Evolutionary conservation across 495 filamentous ascomycete species (phyloP), one percentile per base, ranked within the genome.

Genomic region (Neurospora sp.): DNA sequence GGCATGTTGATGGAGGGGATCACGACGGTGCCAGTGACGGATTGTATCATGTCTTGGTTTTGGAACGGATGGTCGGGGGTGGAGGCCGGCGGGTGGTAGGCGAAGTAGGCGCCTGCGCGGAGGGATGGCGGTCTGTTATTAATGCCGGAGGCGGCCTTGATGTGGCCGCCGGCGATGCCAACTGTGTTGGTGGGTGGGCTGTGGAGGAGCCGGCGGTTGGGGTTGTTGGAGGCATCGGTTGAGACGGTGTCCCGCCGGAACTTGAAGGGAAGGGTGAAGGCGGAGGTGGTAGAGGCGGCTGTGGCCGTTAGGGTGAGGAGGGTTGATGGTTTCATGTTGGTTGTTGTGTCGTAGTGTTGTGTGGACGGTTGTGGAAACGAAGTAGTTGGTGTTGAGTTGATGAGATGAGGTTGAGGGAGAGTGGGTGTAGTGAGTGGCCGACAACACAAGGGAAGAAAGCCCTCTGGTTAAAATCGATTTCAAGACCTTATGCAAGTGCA

Each of bases 1-100:
- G 78, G 78, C 38, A 74, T 61, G 9, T 27, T 7, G 46, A 75
- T 74, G 39, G 12, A 5, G 27, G 78, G 78, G 31, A 80, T 38
- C 61, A 41, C 44, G 70, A 79, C 73, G 72, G 72, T 48, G 14
- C 71, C 72, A 0, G 73, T 41, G 31, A 74, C 48, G 39, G 71
- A 70, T 16, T 65, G 2, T 65, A 69, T 70, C 39, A 76, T 77
- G 20, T 48, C 35, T 40, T 69, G 27, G 20, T 69, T 40, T 14
- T 39, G 27, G n/a, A 1, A 5, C 0, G 53, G 53, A 0, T 65
- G 53, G 0, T 65, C 53, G 53, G 53, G 53, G 1, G 53, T 65
- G 35, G 39, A 3, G 31, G 61, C 31, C 5, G 40, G 11, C 2
- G 59, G 6, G 39, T 69, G 39, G 9, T 69, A 42, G 72, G 74